Percentiles rank a stretch among this genome's conserved stretches.
These are phyloP conservation scores for Larix sibirica DNA, from an alignment of 83 land plant genomes.

Conservation along the genomic window DNA sequence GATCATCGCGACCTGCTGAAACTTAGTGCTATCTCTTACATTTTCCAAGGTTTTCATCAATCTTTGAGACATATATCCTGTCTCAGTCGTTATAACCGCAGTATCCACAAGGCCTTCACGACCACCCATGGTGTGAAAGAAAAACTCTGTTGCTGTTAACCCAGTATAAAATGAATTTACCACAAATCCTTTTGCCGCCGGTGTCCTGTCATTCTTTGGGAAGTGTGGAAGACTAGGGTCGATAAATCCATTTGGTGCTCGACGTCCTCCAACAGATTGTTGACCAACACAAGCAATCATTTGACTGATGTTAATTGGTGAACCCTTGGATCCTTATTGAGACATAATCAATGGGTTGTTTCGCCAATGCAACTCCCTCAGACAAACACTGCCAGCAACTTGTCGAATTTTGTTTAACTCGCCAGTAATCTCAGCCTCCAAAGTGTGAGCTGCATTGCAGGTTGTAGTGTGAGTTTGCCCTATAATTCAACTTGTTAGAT, in stretches of 20 bases:
- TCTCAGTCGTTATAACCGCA: conserved; percentile 42
- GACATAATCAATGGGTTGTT: conserved; percentile 97
- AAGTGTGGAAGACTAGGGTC: conserved; percentile 96
- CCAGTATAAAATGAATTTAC: conserved; percentile 94
- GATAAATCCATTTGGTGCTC: conserved; percentile 96
- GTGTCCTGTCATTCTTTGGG: conserved; percentile 66
- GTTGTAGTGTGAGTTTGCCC: conserved; percentile 57
- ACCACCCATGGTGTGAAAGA: conserved; percentile 99
- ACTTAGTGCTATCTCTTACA: no score
- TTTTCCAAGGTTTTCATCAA: no score
- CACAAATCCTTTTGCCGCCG: conserved; percentile 95
- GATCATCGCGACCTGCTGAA: no score
- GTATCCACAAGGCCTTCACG: conserved; percentile 99
- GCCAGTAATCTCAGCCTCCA: no score
- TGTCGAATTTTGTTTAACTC: no score
- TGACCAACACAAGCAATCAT: conserved; percentile 99
- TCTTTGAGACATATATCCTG: no score
- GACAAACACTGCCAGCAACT: conserved; percentile 37
- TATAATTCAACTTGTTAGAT: conserved; percentile 72
- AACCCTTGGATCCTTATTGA: conserved; percentile 97
- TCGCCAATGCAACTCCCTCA: conserved; percentile 82
- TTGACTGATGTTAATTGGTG: conserved; percentile 90
- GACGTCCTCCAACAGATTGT: conserved; percentile 93
- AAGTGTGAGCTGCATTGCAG: no score
- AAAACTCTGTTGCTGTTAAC: conserved; percentile 90